Evolutionary conservation across 805 yeast genomes (phyloP), one percentile per base, ranked within the genome.

Genomic region (Ogataea zsoltii): DNA sequence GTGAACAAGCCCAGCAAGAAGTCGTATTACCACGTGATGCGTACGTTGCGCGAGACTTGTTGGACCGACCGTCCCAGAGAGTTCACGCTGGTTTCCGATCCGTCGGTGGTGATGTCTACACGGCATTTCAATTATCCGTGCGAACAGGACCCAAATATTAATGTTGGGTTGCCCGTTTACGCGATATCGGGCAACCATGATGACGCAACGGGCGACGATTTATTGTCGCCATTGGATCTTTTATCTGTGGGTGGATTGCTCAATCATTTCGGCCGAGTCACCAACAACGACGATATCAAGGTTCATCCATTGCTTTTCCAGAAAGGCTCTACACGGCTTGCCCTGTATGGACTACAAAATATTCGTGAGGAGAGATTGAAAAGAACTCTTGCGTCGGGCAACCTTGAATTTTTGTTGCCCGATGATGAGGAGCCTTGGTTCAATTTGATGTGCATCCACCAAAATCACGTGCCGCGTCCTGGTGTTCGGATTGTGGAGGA

Each of bases 121-220:
- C 55, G 60, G 32, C 85, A 86, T 14, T 74, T 85, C 53, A 77
- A 82, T 40, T 76, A 79, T 44, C 86, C 91, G 21, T 90, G 90
- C 59, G 95, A 88, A 62, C 94, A 88, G 60, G 98, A 94, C 63
- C 89, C 92, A 2, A 89, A 94, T 63, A 66, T 88, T 49, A 94
- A 94, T 64, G 83, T 94, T 2, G 82, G 96, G 0, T 77, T 91
- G 13, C 99, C 99, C 0, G 77, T 94, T 7, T 89, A 94, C 71
- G 92, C 91, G 6, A 92, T 94, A 3, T 82, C 92, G 37, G 99
- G 99, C 2, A 94, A 94, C 58, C 99, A 94, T 63, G 99, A 94
- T 65, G 98, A 94, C 66, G 88, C 96, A 3, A 87, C 96, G 0
- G 98, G 98, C 1, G 87, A 82, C 42, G 83, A 85, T 17, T 67